Evolutionary conservation across 495 filamentous ascomycete species (phyloP), one percentile per base, ranked within the genome.

Genomic region (Aspergillus cavernicola): DNA sequence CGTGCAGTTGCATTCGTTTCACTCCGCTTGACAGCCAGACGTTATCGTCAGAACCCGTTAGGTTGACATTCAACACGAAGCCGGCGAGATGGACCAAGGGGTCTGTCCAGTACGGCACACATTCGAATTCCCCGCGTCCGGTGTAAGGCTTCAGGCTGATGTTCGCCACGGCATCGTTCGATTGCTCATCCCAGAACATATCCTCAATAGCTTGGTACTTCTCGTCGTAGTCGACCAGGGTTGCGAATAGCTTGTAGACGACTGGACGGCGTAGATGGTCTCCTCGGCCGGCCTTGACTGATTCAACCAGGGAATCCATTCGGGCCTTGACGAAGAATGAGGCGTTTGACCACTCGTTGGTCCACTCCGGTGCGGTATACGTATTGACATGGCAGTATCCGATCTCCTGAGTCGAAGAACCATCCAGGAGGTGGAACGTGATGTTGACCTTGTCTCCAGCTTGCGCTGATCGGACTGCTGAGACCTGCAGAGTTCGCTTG

Each of bases 11-110:
- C 41, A 24, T 44, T 44, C 26, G 15, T 29, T 19, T 15, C 24
- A 15, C 41, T 10, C 23, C 41, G 23, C 6, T n/a, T n/a, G n/a
- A n/a, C n/a, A n/a, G n/a, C n/a, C n/a, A n/a, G n/a, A n/a, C n/a
- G n/a, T n/a, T n/a, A n/a, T n/a, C n/a, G n/a, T n/a, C n/a, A n/a
- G n/a, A n/a, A n/a, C n/a, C n/a, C n/a, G n/a, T n/a, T n/a, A 53
- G 19, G 16, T 53, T 28, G 13, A 18, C 40, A 13, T 53, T 53
- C 10, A 53, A 40, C 31, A 53, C 9, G 40, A 53, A 53, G 6
- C 50, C 50, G 6, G 50, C 38, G n/a, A 53, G 19, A 38, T 53
- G 50, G 19, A 53, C 50, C 3, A 53, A 20, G 13, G 50, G 28
- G 22, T 53, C 50, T 4, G 36, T 20, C 9, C 19, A 18, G 26